Evolutionary conservation across 139 green algal genomes (phyloP), one percentile per base, ranked within the genome.

Genomic region (Zygnema cylindricum): DNA sequence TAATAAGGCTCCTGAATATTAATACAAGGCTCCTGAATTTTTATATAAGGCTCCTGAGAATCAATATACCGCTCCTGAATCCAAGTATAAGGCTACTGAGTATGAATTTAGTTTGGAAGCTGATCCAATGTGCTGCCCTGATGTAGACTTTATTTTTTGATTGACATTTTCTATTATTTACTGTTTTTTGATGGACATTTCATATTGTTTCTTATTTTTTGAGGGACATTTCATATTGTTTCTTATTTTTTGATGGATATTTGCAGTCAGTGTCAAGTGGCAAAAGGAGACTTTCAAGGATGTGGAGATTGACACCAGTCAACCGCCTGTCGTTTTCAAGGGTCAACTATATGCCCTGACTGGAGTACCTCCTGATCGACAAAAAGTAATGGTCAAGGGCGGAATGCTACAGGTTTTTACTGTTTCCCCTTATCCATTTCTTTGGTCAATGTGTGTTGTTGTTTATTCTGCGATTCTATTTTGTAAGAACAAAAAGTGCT

Each of bases 321-420:
- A 97, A 86, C 89, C 95, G 2, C 95, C 96, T 0, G 0, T 95
- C 1, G 87, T 98, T 0, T 98, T 99, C 93, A 99, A 99, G 91
- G 93, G 90, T n/a, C 97, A 99, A 94, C 92, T 99, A 23, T 98
- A 97, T 87, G 94, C 95, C 7, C 92, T 99, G 21, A 98, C 95
- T 23, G 95, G 95, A 39, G 98, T 99, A 33, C 94, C 97, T 1
- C 94, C 95, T 0, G 97, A 99, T 35, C 91, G 96, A 1, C 96
- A 99, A 85, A 99, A 99, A 86, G 96, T 99, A 39, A 96, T 98
- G 93, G 94, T 99, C 42, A 99, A 99, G 90, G 97, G 97, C 38
- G 95, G 95, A 2, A 86, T 98, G 87, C 93, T 98, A 7, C 96
- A 98, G 85, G 89, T 92, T 36, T 43, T 11, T 88, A 16, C 32